Evolutionary conservation across 192 early-diverging fungal genomes (phyloP).

Genomic region (Geranomyces michiganensis): DNA sequence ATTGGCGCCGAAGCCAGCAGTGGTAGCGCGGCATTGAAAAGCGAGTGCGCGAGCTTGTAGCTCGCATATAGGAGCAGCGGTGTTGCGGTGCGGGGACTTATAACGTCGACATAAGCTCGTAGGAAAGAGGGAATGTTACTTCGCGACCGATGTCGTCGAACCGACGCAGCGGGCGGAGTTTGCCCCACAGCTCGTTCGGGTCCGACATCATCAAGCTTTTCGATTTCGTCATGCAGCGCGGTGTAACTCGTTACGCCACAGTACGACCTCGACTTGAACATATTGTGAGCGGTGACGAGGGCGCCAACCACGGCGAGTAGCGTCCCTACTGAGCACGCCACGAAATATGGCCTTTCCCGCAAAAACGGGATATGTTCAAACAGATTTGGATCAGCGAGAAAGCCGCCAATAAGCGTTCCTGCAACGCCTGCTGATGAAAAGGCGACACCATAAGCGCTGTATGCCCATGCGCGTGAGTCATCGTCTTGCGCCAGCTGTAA

Average conservation of each 20-base stretch:
- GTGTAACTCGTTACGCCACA: neutral
- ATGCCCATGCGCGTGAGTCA: conserved; percentile 35
- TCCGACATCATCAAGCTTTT: neutral
- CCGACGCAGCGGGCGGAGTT: neutral
- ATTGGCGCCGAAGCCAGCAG: conserved; percentile 40
- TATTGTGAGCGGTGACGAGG: neutral
- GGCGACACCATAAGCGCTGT: conserved; percentile 46
- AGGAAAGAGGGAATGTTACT: neutral
- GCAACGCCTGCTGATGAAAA: conserved; percentile 39
- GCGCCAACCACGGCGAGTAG: conserved; percentile 31
- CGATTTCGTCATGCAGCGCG: neutral
- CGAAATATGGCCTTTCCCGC: conserved; percentile 38
- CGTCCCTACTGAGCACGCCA: conserved; percentile 38
- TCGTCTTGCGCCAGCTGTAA: conserved; percentile 36
- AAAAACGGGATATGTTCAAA: conserved; percentile 29
- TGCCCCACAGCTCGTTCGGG: neutral
- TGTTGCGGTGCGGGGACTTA: conserved; percentile 28
- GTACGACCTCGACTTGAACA: neutral
- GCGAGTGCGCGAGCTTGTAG: conserved; percentile 36
- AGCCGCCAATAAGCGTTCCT: conserved; percentile 44
- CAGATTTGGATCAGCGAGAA: conserved; percentile 38
- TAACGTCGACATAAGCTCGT: conserved; percentile 30
- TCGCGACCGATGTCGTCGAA: neutral
- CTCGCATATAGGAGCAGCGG: conserved; percentile 37
- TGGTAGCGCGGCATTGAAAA: conserved; percentile 43